Percentiles rank a stretch among this genome's conserved stretches.
phyloP scores from a whole-genome alignment of 2,329 filamentous ascomycete genomes.

The Cercospora zeina region DNA sequence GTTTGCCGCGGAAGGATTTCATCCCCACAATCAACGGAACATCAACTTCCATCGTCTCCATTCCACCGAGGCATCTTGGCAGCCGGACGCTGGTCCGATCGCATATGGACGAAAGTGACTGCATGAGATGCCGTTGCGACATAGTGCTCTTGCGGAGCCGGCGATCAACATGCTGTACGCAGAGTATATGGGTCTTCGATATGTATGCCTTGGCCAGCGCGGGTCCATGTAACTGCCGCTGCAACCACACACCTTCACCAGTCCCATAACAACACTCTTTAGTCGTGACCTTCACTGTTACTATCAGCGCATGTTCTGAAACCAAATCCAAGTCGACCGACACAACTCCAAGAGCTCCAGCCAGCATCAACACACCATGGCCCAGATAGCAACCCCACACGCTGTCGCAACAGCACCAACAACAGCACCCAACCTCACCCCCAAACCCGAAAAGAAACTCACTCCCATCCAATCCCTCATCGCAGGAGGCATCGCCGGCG shows the following conservation, averaged over 20 bases:
- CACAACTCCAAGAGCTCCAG: not conserved
- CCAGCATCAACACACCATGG: not conserved
- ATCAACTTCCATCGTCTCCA: not conserved
- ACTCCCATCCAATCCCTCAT: slow-evolving; percentile 48
- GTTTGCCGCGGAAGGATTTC: not conserved
- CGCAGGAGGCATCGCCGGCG: slow-evolving; percentile 55
- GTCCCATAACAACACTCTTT: not conserved
- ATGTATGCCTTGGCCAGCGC: not conserved
- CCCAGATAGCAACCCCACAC: not conserved
- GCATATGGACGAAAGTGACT: not conserved
- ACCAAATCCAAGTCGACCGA: not conserved
- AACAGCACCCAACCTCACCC: not conserved
- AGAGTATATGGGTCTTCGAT: slow-evolving; percentile 2
- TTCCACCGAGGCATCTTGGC: not conserved
- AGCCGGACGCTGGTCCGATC: not conserved
- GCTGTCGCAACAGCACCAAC: not conserved
- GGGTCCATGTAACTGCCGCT: not conserved
- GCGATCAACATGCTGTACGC: not conserved
- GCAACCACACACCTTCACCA: not conserved
- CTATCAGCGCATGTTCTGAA: not conserved
- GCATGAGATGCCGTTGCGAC: not conserved
- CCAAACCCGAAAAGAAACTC: slow-evolving; percentile 10
- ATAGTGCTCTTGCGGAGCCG: not conserved
- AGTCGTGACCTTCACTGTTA: not conserved
- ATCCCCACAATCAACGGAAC: not conserved